Evolutionary conservation across 176 grass and related monocot genomes (phyloP), one percentile per base, ranked within the genome.

Genomic region (Eragrostis curvula): DNA sequence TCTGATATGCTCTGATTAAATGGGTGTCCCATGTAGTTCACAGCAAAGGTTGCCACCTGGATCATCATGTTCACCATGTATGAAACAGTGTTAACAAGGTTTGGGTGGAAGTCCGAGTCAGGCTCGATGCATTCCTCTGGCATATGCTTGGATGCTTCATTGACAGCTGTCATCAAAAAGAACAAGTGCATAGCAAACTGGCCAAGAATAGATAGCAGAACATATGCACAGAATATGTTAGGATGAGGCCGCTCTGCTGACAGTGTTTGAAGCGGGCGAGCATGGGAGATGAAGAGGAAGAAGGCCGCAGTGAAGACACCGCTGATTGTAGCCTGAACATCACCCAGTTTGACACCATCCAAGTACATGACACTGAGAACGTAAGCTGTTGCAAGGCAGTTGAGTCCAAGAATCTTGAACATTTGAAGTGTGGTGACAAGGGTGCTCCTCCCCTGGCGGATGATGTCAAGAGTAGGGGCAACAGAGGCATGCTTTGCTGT

Each of bases 21-120:
- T 0, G 96, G 93, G 30, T 96, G 96, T 16, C 96, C 96, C 80
- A 99, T 99, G 89, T 99, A 99, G 83, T 99, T 99, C 44, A 99
- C 96, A 41, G 96, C 96, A 85, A 99, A 99, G 28, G 96, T 99
- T 27, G 96, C 96, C 45, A 96, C 93, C 76, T 98, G 96, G 68
- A 99, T 99, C 96, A 99, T 99, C 93, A 96, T 99, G 85, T 99
- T 99, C 65, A 96, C 96, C 93, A 99, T 99, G 76, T 99, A 99
- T n/a, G 96, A 99, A 73, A 99, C 96, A 17, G 93, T 99, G 85
- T 99, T 96, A 7, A 99, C 96, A 61, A 99, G 89, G 64, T 99
- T 99, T 9, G 96, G 96, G 73, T 99, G 93, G 89, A 99, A 99
- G 7, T 87, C 77, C 11, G 93, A 96, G 56, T 99, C 96, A 50